Conservation (phyloP, 352 stramenopile genomes). For the Globisporangium middletonii region DNA sequence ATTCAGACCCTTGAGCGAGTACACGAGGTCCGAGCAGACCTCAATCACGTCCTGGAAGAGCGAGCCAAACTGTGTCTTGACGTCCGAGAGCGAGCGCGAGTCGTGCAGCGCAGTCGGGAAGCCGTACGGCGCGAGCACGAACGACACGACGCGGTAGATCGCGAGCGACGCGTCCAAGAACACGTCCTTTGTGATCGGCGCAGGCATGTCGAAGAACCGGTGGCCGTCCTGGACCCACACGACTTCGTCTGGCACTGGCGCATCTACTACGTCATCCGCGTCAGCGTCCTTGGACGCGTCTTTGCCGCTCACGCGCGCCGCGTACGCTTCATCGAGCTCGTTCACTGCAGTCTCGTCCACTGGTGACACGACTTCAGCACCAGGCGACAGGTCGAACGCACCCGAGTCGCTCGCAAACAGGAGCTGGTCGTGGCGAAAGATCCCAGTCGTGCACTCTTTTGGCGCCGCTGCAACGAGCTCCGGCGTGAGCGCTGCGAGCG, state of each 20-base stretch:
- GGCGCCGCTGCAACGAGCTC: constrained; percentile 32
- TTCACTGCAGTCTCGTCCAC: constrained; percentile 11
- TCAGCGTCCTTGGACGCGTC: constrained; percentile 10
- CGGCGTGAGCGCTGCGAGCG: constrained; percentile 29
- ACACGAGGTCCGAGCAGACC: constrained; percentile 83
- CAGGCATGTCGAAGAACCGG: constrained; percentile 81
- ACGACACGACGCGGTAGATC: constrained; percentile 76
- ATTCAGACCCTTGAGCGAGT: constrained; percentile 56
- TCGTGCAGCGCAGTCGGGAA: constrained; percentile 55
- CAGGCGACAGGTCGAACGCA: constrained; percentile 54
- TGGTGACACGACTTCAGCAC: background rate
- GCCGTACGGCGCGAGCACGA: constrained; percentile 75
- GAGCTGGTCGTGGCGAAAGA: constrained; percentile 40
- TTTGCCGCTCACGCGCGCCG: constrained; percentile 34
- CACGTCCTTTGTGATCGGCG: constrained; percentile 48
- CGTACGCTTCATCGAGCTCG: constrained; percentile 40
- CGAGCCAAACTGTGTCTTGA: constrained; percentile 65
- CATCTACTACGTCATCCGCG: constrained; percentile 1
- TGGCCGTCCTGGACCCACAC: constrained; percentile 49
- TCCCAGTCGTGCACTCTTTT: constrained; percentile 24
- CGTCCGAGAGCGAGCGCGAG: constrained; percentile 54
- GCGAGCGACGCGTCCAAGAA: constrained; percentile 62
- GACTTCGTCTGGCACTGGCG: constrained; percentile 25
- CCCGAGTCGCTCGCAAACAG: constrained; percentile 39
- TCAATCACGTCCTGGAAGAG: constrained; percentile 85